Percentiles rank a stretch among this genome's conserved stretches.
phyloP scores from a whole-genome alignment of 2,329 filamentous ascomycete genomes.

The Penicillium sp. region DNA sequence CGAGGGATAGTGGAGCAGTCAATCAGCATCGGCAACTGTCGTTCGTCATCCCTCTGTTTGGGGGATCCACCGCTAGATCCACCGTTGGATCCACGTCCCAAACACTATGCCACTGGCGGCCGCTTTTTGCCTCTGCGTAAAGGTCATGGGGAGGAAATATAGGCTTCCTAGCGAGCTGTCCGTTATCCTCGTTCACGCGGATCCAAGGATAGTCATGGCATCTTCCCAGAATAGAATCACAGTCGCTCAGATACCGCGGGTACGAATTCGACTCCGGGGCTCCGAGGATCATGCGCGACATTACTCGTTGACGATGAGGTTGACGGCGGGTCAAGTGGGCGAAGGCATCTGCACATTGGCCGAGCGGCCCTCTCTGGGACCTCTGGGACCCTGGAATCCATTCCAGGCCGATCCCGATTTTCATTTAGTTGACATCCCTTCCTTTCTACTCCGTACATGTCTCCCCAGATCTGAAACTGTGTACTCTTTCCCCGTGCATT shows the following conservation, averaged over 20 bases:
- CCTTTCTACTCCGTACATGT: neutral
- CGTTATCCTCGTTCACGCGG: neutral
- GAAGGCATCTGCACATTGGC: constrained; percentile 16
- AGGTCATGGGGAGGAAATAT: neutral
- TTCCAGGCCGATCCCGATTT: constrained; percentile 7
- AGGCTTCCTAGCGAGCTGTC: neutral
- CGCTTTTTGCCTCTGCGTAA: constrained; percentile 5
- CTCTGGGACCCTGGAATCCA: constrained; percentile 5
- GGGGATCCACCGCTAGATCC: constrained; percentile 16
- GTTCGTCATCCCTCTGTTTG: constrained; percentile 16
- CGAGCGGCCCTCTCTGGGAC: constrained; percentile 4
- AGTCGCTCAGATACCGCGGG: constrained; percentile 1
- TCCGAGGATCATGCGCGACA: constrained; percentile 5
- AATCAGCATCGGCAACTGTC: constrained; percentile 10
- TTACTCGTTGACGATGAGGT: constrained; percentile 18
- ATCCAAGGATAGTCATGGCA: neutral
- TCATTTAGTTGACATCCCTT: constrained; percentile 4
- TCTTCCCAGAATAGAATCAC: neutral
- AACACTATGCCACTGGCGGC: constrained; percentile 5
- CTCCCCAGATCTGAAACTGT: neutral
- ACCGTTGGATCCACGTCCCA: constrained; percentile 10
- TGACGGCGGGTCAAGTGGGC: constrained; percentile 17
- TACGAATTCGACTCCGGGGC: constrained; percentile 6
- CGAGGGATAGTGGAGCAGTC: constrained; percentile 7
- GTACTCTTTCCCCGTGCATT: neutral